Percentiles rank a stretch among this genome's conserved stretches.
These are phyloP conservation scores for Cantharellus anzutake DNA, from an alignment of 768 basidiomycete genomes.

Conservation along the genomic window DNA sequence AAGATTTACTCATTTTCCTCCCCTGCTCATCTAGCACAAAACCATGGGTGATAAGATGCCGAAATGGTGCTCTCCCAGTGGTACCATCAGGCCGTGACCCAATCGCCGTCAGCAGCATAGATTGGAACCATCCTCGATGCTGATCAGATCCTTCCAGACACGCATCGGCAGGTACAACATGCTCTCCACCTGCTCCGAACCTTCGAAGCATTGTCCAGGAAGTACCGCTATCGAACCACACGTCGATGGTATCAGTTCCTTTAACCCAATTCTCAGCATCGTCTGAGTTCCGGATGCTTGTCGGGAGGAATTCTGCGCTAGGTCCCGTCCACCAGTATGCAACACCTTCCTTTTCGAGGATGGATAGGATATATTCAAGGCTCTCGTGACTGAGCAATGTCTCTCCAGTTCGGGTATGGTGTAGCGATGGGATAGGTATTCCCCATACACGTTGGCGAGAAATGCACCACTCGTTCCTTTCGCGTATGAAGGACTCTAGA, in stretches of 20 bases:
- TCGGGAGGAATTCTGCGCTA: constrained; percentile 58
- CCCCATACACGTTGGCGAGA: constrained; percentile 97
- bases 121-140: constrained; percentile 99
- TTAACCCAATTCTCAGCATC: constrained; percentile 34
- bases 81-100: constrained; percentile 23
- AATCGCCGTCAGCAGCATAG: constrained; percentile 69
- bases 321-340: constrained; percentile 88
- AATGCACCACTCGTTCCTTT: constrained; percentile 96
- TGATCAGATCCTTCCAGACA: constrained; percentile 94
- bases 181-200: constrained; percentile 11
- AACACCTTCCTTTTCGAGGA: constrained; percentile 55
- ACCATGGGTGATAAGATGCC: constrained; percentile 78
- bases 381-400: constrained; percentile 45
- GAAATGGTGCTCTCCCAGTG: constrained; percentile 37
- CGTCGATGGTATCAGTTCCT: constrained; percentile 92
- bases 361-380: constrained; percentile 52
- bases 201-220: constrained; percentile 69
- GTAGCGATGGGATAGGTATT: constrained; percentile 81
- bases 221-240: constrained; percentile 96
- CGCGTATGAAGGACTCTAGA: constrained; percentile 69
- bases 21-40: constrained; percentile 87
- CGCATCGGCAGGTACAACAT: constrained; percentile 41
- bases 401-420: constrained; percentile 40
- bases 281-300: constrained; percentile 15
- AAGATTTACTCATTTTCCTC: constrained; percentile 92